Base-by-base conservation (phyloP, 805 yeast species). In the Diddensiella transvaalensis region DNA sequence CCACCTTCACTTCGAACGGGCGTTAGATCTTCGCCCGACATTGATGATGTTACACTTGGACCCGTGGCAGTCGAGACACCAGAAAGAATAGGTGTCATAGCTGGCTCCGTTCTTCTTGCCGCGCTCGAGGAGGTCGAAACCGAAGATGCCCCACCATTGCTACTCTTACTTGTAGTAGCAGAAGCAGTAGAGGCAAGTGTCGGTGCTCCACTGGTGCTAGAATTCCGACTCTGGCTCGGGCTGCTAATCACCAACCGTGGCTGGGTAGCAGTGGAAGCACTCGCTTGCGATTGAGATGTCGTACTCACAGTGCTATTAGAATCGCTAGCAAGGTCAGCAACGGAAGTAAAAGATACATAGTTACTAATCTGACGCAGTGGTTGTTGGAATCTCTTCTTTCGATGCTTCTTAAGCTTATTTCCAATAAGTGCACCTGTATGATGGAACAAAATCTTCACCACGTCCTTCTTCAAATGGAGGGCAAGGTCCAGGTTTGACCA, bases 401-500 rank as follows among this genome's bases (percentile, higher is more conserved):
- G 37, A 35, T 48, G 58, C 54, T 70, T 74, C 49, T 70, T 70
- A 30, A 91, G 68, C 65, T 87, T 88, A 61, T 87, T 87, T n/a
- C 85, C 82, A 30, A 90, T 61, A 44, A 91, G 77, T 49, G 83
- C 80, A 2, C 96, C 96, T 0, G 90, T 76, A 49, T 72, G 74
- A n/a, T 62, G 62, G 29, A 71, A 55, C 37, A 72, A 56, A 1
- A 69, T 60, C 53, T 62, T 64, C 38, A 71, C 59, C 13, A 71
- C 60, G 49, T 70, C 81, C 59, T 79, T 83, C 61, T 83, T 82
- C 47, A 90, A 60, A 24, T 77, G 73, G 57, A 76, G 60, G 2
- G 83, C 71, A 37, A 90, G 67, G 55, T 90, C 97, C 46, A 80
- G 70, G 42, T 78, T 70, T 1, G 89, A 80, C 86, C 95, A 83